Evolutionary conservation across 768 basidiomycete genomes (phyloP).

Genomic region (Mycena sanguinolenta): DNA sequence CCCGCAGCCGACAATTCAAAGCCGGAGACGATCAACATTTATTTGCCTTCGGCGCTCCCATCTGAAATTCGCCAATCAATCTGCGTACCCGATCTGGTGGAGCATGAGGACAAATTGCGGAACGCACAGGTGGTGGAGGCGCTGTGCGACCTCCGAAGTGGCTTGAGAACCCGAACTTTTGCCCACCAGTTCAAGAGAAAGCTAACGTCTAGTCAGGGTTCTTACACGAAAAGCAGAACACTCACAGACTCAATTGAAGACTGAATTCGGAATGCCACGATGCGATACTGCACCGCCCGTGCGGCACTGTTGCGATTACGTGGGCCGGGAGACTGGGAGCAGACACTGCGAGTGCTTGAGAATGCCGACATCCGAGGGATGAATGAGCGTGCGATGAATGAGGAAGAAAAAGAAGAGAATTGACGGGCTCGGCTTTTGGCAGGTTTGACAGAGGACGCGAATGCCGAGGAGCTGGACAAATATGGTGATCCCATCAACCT

Average conservation of each 20-base stretch:
- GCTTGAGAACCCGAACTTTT: constrained; percentile 33
- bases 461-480: not conserved
- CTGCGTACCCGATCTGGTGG: constrained; percentile 31
- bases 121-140: constrained; percentile 38
- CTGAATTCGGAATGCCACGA: not conserved
- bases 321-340: constrained; percentile 33
- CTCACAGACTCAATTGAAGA: constrained; percentile 32
- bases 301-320: constrained; percentile 21
- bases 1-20: not conserved
- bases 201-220: constrained; percentile 28
- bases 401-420: constrained; percentile 37
- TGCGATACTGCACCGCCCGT: constrained; percentile 5
- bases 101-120: constrained; percentile 38
- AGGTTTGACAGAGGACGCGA: not conserved
- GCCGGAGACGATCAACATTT: constrained; percentile 33
- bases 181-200: constrained; percentile 36
- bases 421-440: constrained; percentile 19
- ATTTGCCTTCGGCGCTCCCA: constrained; percentile 40
- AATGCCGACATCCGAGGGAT: constrained; percentile 30
- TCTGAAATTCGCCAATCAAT: not conserved
- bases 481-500: not conserved
- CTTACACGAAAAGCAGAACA: not conserved
- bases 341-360: constrained; percentile 12
- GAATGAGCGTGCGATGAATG: constrained; percentile 30
- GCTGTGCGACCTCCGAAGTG: constrained; percentile 31